phyloP scores from a whole-genome alignment of 352 stramenopile genomes.

The Phytopythium helicoides region DNA sequence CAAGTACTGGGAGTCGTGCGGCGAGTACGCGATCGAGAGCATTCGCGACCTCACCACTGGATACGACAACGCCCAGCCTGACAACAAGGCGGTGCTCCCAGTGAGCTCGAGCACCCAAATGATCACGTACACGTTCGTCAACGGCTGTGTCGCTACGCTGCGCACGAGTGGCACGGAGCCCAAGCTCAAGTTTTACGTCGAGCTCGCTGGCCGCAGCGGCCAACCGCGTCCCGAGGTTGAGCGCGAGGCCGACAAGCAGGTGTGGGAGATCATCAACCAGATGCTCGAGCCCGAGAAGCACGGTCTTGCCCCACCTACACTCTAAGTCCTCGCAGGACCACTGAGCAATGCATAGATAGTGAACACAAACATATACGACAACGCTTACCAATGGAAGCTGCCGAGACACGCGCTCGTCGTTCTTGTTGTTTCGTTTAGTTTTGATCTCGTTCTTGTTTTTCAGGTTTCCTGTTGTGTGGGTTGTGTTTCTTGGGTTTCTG shows the following conservation, averaged over 20 bases:
- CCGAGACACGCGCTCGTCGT: background rate
- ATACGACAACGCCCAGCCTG: slow-evolving; percentile 81
- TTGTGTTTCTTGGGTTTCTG: slow-evolving; percentile 10
- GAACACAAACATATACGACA: slow-evolving; percentile 17
- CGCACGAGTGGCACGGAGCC: slow-evolving; percentile 98
- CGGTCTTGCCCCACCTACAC: slow-evolving; percentile 55
- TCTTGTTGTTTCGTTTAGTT: background rate
- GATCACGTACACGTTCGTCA: slow-evolving; percentile 96
- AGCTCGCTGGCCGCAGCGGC: slow-evolving; percentile 77
- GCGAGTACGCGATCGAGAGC: slow-evolving; percentile 71
- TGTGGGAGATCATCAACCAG: slow-evolving; percentile 70
- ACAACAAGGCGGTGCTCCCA: slow-evolving; percentile 91
- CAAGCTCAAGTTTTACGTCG: slow-evolving; percentile 99
- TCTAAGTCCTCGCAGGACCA: background rate
- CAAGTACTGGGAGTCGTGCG: slow-evolving; percentile 82
- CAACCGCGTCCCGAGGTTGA: slow-evolving; percentile 63
- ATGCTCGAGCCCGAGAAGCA: slow-evolving; percentile 85
- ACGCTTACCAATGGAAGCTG: too few relatives aligned
- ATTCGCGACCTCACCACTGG: slow-evolving; percentile 90
- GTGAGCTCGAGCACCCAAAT: slow-evolving; percentile 92
- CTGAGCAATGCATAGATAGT: background rate
- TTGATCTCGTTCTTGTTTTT: slow-evolving; percentile 21
- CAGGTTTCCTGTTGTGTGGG: slow-evolving; percentile 5
- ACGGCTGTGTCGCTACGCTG: slow-evolving; percentile 96
- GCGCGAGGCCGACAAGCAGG: slow-evolving; percentile 51